Percentiles rank a stretch among this genome's conserved stretches.
phyloP scores from a whole-genome alignment of 371 early-diverging fungal genomes.

The Conidiobolus incongruus region DNA sequence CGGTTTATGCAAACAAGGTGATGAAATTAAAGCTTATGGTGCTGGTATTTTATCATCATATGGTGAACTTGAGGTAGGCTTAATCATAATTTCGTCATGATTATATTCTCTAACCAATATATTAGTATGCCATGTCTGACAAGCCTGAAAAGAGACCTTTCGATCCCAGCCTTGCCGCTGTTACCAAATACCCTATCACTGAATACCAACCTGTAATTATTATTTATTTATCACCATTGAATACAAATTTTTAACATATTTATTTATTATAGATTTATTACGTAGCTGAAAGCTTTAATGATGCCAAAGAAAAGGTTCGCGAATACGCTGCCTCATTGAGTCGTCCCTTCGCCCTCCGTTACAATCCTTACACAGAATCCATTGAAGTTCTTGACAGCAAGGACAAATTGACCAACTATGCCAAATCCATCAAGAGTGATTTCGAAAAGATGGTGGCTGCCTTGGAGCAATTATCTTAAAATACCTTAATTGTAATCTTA shows the following conservation, averaged over 20 bases:
- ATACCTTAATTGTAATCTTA: too few species aligned
- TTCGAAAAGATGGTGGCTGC: slow-evolving; percentile 45
- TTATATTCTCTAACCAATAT: neutral
- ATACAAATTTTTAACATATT: neutral
- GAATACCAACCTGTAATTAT: slow-evolving; percentile 80
- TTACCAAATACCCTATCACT: slow-evolving; percentile 77
- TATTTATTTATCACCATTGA: too few species aligned
- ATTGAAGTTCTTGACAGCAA: slow-evolving; percentile 75
- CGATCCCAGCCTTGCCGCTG: slow-evolving; percentile 59
- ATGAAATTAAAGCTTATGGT: slow-evolving; percentile 70
- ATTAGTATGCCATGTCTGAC: slow-evolving; percentile 42
- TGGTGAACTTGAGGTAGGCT: slow-evolving; percentile 60
- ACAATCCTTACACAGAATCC: slow-evolving; percentile 75
- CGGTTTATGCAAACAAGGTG: slow-evolving; percentile 72
- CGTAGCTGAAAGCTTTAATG: slow-evolving; percentile 84
- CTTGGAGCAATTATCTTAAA: slow-evolving; percentile 42
- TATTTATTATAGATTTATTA: slow-evolving; percentile 32
- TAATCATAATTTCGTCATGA: too few species aligned
- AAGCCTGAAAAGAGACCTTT: slow-evolving; percentile 64
- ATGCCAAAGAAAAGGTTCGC: slow-evolving; percentile 76
- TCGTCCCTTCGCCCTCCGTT: slow-evolving; percentile 74
- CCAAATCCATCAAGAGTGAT: slow-evolving; percentile 45
- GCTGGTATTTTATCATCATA: slow-evolving; percentile 88
- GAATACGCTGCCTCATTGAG: slow-evolving; percentile 57
- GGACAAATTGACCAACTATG: slow-evolving; percentile 56